These are phyloP conservation scores for Saccharomycopsis sp. DNA, from an alignment of 805 yeast species.

Conservation along the genomic window DNA sequence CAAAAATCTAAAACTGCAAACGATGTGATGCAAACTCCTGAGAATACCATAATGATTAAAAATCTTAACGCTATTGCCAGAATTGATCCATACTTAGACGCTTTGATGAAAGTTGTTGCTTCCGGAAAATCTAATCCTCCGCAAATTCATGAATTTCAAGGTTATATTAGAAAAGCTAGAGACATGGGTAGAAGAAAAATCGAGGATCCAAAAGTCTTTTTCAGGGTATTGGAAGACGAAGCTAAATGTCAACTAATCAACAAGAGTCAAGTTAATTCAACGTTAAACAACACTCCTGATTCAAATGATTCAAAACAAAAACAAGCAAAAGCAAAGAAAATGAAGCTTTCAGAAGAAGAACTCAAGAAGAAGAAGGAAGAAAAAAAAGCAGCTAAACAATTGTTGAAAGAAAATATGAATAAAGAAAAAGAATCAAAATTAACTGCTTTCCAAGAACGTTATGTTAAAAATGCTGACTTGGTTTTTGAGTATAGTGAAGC, in stretches of 20 bases:
- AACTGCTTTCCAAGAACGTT: constrained; percentile 71
- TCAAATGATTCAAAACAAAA: constrained; percentile 2
- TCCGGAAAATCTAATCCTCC: constrained; percentile 63
- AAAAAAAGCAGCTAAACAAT: no score
- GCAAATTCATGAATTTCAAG: constrained; percentile 72
- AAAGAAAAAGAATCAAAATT: constrained; percentile 40
- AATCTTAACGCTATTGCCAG: constrained; percentile 78
- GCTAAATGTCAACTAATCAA: no score
- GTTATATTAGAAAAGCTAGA: constrained; percentile 67
- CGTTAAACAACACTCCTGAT: no score
- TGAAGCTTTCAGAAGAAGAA: constrained; percentile 17
- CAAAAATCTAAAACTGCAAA: constrained; percentile 21
- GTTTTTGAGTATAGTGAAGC: constrained; percentile 81
- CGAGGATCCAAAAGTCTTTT: constrained; percentile 16
- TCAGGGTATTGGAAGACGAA: constrained; percentile 14
- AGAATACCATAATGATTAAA: constrained; percentile 72
- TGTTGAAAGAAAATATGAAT: no score
- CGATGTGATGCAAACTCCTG: constrained; percentile 42
- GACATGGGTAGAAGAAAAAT: constrained; percentile 42
- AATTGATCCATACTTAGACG: constrained; percentile 52
- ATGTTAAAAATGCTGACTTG: constrained; percentile 56
- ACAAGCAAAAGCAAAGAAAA: constrained; percentile 7
- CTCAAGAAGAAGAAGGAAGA: neutral
- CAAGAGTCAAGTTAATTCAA: no score
- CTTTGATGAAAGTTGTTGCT: constrained; percentile 79